Percentiles rank a stretch among this genome's conserved stretches.
These are phyloP conservation scores for Cichorium intybus DNA, from an alignment of 140 eudicot genomes.

Conservation along the genomic window DNA sequence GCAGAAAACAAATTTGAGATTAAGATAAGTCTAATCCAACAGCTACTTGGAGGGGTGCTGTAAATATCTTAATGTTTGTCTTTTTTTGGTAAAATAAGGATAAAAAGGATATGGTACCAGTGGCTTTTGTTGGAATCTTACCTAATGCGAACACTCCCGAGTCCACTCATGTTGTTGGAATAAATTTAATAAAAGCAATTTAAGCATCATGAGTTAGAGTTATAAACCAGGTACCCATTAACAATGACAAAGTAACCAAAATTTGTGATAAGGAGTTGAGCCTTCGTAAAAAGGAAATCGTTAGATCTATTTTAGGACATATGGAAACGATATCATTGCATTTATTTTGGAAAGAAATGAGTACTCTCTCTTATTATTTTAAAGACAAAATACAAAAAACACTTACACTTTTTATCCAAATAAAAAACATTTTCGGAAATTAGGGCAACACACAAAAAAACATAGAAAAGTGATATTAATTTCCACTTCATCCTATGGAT, in stretches of 20 bases:
- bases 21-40: too few species aligned
- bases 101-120: neutral
- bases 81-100: neutral
- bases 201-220: too few species aligned
- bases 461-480: too few species aligned
- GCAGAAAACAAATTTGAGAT: neutral
- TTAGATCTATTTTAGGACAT: neutral
- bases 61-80: neutral
- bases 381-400: neutral
- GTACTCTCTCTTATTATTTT: too few species aligned
- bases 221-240: too few species aligned
- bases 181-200: conserved; percentile 1
- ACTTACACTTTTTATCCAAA: conserved; percentile 8
- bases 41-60: neutral
- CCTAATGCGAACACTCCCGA: conserved; percentile 32
- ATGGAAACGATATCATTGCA: neutral
- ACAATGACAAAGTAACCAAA: too few species aligned
- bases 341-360: neutral
- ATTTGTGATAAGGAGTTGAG: neutral
- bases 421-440: too few species aligned
- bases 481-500: too few species aligned
- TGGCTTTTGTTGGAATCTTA: conserved; percentile 8
- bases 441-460: too few species aligned
- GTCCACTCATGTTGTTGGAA: too few species aligned
- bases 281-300: neutral